Base-by-base conservation (phyloP, 257 asterid genomes). In the Paraleonurus japonicus region DNA sequence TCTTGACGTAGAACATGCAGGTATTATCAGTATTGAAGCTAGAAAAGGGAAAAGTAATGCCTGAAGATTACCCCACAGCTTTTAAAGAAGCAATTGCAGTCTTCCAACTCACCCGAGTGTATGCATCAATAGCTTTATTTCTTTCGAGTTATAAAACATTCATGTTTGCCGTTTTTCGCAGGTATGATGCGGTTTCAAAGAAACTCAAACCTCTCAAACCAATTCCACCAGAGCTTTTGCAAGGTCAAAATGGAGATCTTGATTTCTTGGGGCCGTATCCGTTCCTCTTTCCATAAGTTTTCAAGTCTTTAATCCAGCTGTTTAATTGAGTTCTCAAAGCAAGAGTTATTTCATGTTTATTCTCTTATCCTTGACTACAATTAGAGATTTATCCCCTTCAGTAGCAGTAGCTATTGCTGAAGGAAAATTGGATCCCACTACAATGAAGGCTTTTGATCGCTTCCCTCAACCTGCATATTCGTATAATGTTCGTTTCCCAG, bases 241-340 rank as follows among this genome's bases (percentile, higher is more conserved):
- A 85, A 74, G 32, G 74, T 64, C 78, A 72, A 27, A 70, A 72
- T 13, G 83, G 76, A 59, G 87, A 83, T 61, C 87, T 88, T 24
- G 90, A 88, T 75, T 90, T 86, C 85, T 78, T 90, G 69, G 96
- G 96, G 71, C 96, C 93, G 96, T 90, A 90, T 90, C 95, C 90
- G 85, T 83, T 68, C 61, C 78, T 73, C 70, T 65, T 65, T 54
- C 7, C 15, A 50, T 53, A 37, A 28, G 51, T 20, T 64, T 17
- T 50, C 57, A 53, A 53, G 15, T 53, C 11, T 9, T 9, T n/a
- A n/a, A n/a, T n/a, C n/a, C n/a, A n/a, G n/a, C n/a, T n/a, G n/a
- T n/a, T n/a, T 48, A n/a, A 1, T 48, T 26, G 71, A 26, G 22
- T 68, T 50, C 53, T 51, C 24, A n/a, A n/a, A n/a, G n/a, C n/a